These are phyloP conservation scores for Sugiyamaella sp. DNA, from an alignment of 1,139 yeast species.

Conservation along the genomic window DNA sequence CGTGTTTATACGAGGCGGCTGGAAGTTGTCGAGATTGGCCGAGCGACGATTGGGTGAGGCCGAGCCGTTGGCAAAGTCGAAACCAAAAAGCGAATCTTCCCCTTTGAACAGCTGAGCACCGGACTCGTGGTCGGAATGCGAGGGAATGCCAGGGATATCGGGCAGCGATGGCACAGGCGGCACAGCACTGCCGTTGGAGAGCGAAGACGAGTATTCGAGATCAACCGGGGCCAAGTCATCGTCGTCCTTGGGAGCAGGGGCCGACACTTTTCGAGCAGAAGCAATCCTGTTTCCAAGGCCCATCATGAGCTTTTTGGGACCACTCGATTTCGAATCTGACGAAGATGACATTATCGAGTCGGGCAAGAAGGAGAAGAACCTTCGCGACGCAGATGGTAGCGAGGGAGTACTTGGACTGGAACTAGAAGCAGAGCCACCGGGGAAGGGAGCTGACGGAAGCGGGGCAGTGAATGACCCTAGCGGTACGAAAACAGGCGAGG, in stretches of 20 bases:
- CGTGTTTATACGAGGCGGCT: neutral
- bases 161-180: slow-evolving; percentile 18
- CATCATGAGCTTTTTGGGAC: slow-evolving; percentile 22
- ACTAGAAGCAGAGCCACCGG: neutral
- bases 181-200: neutral
- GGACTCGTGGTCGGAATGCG: neutral
- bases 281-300: slow-evolving; percentile 22
- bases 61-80: slow-evolving; percentile 13
- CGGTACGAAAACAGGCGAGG: neutral
- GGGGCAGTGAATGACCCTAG: neutral
- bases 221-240: neutral
- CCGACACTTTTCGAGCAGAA: slow-evolving; percentile 12
- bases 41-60: slow-evolving; percentile 1
- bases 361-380: neutral
- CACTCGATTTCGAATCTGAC: slow-evolving; percentile 7
- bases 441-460: neutral
- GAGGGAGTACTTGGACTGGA: neutral
- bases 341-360: neutral
- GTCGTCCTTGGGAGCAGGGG: neutral
- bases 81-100: slow-evolving; percentile 7
- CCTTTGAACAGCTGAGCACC: neutral
- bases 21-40: neutral
- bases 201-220: neutral
- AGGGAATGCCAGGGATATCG: slow-evolving; percentile 10
- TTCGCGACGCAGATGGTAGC: neutral